These are phyloP conservation scores for Colletotrichum incanum DNA, from an alignment of 2,329 filamentous ascomycete species.

Conservation along the genomic window DNA sequence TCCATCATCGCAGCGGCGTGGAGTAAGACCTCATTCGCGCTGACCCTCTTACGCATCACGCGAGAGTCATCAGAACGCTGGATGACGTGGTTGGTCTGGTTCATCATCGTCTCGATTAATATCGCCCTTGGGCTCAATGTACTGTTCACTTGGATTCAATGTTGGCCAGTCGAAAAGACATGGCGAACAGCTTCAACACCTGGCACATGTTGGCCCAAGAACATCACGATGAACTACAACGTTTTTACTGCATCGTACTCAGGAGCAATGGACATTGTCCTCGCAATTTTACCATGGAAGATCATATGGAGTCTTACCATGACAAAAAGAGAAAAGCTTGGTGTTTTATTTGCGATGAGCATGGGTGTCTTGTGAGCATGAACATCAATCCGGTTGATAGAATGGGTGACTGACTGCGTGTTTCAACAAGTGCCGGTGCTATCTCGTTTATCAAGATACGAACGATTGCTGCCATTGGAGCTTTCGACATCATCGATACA, in stretches of 20 bases:
- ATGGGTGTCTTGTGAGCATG: slow-evolving; percentile 58
- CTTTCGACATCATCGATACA: slow-evolving; percentile 45
- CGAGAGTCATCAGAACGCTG: slow-evolving; percentile 43
- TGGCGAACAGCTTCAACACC: slow-evolving; percentile 44
- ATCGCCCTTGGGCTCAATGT: slow-evolving; percentile 45
- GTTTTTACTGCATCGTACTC: slow-evolving; percentile 52
- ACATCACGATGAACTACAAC: slow-evolving; percentile 50
- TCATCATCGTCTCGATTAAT: slow-evolving; percentile 48
- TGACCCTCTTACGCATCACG: slow-evolving; percentile 49
- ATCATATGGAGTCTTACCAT: slow-evolving; percentile 59
- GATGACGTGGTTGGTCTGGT: slow-evolving; percentile 48
- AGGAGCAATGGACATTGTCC: slow-evolving; percentile 56
- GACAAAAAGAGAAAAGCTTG: slow-evolving; percentile 58
- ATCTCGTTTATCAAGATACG: slow-evolving; percentile 52
- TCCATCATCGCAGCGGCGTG: slow-evolving; percentile 47
- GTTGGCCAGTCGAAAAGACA: slow-evolving; percentile 47
- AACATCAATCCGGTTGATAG: no score
- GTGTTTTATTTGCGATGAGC: slow-evolving; percentile 58
- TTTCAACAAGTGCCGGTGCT: slow-evolving; percentile 48
- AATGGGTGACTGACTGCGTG: background rate
- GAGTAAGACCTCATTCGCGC: slow-evolving; percentile 51
- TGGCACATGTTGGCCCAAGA: slow-evolving; percentile 49
- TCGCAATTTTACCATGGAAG: slow-evolving; percentile 59
- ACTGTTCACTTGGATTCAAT: slow-evolving; percentile 49
- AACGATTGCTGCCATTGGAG: slow-evolving; percentile 46